phyloP scores from a whole-genome alignment of 768 basidiomycete genomes.

The Solioccasus polychromus region DNA sequence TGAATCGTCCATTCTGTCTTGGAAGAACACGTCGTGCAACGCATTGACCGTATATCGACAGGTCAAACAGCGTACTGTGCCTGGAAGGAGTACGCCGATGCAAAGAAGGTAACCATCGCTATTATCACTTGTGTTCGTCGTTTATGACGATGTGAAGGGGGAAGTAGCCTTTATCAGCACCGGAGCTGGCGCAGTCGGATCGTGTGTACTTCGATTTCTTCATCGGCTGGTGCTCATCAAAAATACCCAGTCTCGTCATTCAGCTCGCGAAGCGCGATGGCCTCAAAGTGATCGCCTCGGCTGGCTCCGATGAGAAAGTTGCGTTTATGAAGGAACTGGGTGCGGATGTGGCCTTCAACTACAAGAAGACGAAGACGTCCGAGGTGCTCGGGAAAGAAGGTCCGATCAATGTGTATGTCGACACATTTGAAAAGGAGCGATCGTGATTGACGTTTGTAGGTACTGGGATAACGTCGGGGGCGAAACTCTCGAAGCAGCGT shows the following conservation, averaged over 20 bases:
- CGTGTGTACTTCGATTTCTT: constrained; percentile 35
- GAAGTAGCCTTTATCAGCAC: constrained; percentile 48
- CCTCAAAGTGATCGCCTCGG: constrained; percentile 66
- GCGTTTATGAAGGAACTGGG: constrained; percentile 55
- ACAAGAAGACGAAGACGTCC: constrained; percentile 54
- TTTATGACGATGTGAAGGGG: constrained; percentile 30
- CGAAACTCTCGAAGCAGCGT: constrained; percentile 52
- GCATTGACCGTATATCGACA: background rate
- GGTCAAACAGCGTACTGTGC: constrained; percentile 26
- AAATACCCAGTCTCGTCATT: constrained; percentile 38
- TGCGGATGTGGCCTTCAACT: constrained; percentile 70
- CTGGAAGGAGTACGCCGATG: constrained; percentile 18
- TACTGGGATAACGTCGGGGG: constrained; percentile 54
- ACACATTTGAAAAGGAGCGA: background rate
- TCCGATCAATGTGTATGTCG: constrained; percentile 47
- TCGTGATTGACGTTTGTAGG: background rate
- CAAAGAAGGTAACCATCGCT: constrained; percentile 14
- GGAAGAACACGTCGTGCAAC: background rate
- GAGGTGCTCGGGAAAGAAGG: constrained; percentile 57
- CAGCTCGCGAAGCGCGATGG: constrained; percentile 50
- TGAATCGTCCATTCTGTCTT: constrained; percentile 7
- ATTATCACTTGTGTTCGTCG: too few relatives aligned
- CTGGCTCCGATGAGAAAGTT: constrained; percentile 72
- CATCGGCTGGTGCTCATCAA: background rate
- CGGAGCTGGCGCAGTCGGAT: constrained; percentile 52